Conservation (phyloP, 1,284 basidiomycete species). For the Lentinus polychrous region DNA sequence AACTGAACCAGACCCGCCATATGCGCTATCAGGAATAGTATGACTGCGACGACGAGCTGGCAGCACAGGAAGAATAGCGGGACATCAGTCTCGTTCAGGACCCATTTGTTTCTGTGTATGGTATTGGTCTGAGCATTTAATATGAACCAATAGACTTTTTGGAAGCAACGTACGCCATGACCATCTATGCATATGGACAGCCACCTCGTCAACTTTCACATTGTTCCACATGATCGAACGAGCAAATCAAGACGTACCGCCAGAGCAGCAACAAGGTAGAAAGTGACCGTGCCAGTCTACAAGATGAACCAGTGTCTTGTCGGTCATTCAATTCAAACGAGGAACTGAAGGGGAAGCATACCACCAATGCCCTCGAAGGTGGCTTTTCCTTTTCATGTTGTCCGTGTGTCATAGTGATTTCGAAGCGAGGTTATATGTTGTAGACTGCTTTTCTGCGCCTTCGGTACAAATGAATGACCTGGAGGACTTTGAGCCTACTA, state of each 20-base stretch:
- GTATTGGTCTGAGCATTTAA: slow-evolving; percentile 3
- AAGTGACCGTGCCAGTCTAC: slow-evolving; percentile 63
- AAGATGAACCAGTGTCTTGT: not conserved
- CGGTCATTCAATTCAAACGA: not conserved
- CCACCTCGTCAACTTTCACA: slow-evolving; percentile 16
- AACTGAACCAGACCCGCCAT: slow-evolving; percentile 54
- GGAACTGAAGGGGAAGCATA: not conserved
- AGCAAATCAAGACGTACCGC: slow-evolving; percentile 47
- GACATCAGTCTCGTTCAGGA: slow-evolving; percentile 55
- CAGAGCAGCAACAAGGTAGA: slow-evolving; percentile 78
- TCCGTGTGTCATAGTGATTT: not conserved
- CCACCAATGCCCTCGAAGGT: slow-evolving; percentile 6
- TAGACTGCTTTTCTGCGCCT: too few species aligned
- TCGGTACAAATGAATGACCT: too few species aligned
- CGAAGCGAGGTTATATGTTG: too few species aligned
- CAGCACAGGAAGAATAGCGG: slow-evolving; percentile 84
- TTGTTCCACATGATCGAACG: not conserved
- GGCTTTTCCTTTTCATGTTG: slow-evolving; percentile 3
- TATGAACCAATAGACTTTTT: not conserved
- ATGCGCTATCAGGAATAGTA: slow-evolving; percentile 65
- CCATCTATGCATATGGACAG: slow-evolving; percentile 48
- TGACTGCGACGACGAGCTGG: slow-evolving; percentile 73
- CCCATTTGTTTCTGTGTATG: slow-evolving; percentile 69
- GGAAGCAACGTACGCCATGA: slow-evolving; percentile 55
- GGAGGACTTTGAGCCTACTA: too few species aligned